Conservation (phyloP, 2,329 filamentous ascomycete genomes). For the Cordyceps tenuipes region DNA sequence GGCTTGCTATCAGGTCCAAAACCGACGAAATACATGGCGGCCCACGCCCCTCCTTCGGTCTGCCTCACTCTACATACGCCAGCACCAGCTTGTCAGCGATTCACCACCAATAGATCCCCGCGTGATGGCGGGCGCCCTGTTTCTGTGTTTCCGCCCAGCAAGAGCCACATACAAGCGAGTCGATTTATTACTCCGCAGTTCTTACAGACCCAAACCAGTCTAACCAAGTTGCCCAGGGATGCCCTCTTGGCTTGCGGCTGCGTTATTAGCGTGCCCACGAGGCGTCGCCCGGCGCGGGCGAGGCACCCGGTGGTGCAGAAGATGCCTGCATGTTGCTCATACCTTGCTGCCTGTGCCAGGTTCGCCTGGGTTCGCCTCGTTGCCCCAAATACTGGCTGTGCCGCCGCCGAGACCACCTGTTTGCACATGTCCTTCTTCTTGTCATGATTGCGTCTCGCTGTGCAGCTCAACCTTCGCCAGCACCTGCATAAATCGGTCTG, state of each 20-base stretch:
- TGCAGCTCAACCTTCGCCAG: not conserved
- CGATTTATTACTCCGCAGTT: not conserved
- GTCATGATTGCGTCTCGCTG: not conserved
- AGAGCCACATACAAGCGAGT: not conserved
- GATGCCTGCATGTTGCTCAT: not conserved
- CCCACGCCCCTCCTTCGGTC: not conserved
- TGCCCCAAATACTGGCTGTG: constrained; percentile 2
- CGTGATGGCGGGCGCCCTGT: not conserved
- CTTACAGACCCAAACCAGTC: not conserved
- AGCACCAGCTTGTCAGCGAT: constrained; percentile 4
- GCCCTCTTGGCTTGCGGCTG: constrained; percentile 1
- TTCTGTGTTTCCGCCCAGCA: not conserved
- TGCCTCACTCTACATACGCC: not conserved
- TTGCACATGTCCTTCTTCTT: not conserved
- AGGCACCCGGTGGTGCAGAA: not conserved
- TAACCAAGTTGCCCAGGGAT: not conserved
- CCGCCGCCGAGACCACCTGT: not conserved
- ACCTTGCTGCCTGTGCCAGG: not conserved
- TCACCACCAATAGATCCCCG: constrained; percentile 6
- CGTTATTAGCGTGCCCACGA: constrained; percentile 10
- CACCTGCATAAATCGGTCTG: not conserved
- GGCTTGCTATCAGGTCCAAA: not conserved
- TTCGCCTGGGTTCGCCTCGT: not conserved
- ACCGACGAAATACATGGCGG: too few relatives aligned
- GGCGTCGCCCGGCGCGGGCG: constrained; percentile 3